phyloP scores from a whole-genome alignment of 2,329 filamentous ascomycete species.

The Aquanectria penicillioides region DNA sequence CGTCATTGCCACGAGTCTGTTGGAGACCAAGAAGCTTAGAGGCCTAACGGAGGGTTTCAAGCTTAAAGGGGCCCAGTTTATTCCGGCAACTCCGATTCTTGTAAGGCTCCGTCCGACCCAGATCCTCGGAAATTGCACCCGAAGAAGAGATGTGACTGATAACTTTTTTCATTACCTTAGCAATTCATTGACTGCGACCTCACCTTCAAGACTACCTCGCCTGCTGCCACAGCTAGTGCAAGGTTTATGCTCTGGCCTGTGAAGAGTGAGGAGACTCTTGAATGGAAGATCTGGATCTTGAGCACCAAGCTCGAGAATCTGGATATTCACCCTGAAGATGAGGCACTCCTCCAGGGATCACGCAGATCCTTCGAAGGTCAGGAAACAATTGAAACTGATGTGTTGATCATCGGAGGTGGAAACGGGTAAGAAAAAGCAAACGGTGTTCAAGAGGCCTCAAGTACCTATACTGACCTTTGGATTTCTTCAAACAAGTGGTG shows the following conservation, averaged over 20 bases:
- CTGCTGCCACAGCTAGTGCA: conserved; percentile 8
- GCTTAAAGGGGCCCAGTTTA: conserved; percentile 19
- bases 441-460: neutral
- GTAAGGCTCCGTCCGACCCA: neutral
- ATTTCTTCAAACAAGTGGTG: neutral
- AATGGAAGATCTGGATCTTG: conserved; percentile 32
- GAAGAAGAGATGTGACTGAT: neutral
- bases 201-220: conserved; percentile 14
- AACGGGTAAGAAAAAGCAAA: conserved; percentile 19
- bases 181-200: conserved; percentile 25
- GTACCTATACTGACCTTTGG: neutral
- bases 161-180: neutral
- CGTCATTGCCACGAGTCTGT: neutral
- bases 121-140: neutral
- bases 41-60: neutral
- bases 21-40: neutral
- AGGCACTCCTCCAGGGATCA: neutral
- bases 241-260: conserved; percentile 19
- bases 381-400: neutral
- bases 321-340: conserved; percentile 15
- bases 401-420: conserved; percentile 30
- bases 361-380: neutral
- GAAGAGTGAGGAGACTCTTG: neutral
- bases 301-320: conserved; percentile 27
- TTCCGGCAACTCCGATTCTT: conserved; percentile 21